These are phyloP conservation scores for Candida boidinii DNA, from an alignment of 805 yeast species.

Conservation along the genomic window DNA sequence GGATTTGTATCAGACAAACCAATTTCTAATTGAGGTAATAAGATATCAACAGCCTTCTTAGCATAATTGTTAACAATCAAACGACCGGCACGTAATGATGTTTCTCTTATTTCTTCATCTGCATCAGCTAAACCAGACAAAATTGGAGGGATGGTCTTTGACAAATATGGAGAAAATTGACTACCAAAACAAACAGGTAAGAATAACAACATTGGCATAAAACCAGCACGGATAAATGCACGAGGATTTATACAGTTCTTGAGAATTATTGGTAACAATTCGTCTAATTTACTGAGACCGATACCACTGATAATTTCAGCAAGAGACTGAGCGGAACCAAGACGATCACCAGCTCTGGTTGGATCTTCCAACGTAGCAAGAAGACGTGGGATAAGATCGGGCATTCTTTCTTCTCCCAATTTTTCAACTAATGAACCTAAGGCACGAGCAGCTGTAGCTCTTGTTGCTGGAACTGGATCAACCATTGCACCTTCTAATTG, in stretches of 20 bases:
- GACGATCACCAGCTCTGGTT: slow-evolving; percentile 75
- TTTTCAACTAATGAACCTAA: slow-evolving; percentile 93
- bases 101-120: slow-evolving; percentile 80
- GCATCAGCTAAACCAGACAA: slow-evolving; percentile 84
- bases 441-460: slow-evolving; percentile 97
- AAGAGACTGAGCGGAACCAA: slow-evolving; percentile 96
- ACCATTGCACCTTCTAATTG: slow-evolving; percentile 94
- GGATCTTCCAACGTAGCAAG: slow-evolving; percentile 72
- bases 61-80: slow-evolving; percentile 88
- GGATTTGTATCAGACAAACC: slow-evolving; percentile 79
- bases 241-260: slow-evolving; percentile 61
- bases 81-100: slow-evolving; percentile 88
- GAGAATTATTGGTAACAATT: slow-evolving; percentile 73
- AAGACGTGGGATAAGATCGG: slow-evolving; percentile 77
- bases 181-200: slow-evolving; percentile 92
- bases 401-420: slow-evolving; percentile 93
- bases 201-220: slow-evolving; percentile 79
- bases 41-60: slow-evolving; percentile 80
- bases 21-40: slow-evolving; percentile 86
- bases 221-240: slow-evolving; percentile 79
- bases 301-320: slow-evolving; percentile 91
- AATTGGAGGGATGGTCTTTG: slow-evolving; percentile 83
- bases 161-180: slow-evolving; percentile 83
- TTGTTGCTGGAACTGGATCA: slow-evolving; percentile 94
- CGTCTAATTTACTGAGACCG: slow-evolving; percentile 83